Evolutionary conservation across 2,329 filamentous ascomycete species (phyloP).

Genomic region (Pyrenochaeta sp.): DNA sequence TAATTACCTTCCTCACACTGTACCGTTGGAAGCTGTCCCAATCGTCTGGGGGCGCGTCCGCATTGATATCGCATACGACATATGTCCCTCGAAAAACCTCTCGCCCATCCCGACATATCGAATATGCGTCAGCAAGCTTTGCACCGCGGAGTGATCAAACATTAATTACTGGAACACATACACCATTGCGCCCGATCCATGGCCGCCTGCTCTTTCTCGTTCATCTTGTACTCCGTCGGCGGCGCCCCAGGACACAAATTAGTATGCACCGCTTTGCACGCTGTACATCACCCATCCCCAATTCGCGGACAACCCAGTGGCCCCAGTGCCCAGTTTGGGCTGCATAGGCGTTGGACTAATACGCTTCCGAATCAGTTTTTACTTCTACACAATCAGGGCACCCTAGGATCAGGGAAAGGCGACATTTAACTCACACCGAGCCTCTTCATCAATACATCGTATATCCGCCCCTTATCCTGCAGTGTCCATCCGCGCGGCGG

Average conservation of each 20-base stretch:
- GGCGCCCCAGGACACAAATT: slow-evolving; percentile 52
- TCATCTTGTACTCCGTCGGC: slow-evolving; percentile 38
- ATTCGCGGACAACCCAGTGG: slow-evolving; percentile 50
- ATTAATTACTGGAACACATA: too few relatives aligned
- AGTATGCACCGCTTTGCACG: slow-evolving; percentile 51
- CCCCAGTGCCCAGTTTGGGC: slow-evolving; percentile 54
- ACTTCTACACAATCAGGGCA: too few relatives aligned
- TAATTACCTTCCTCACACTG: too few relatives aligned
- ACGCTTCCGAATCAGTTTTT: too few relatives aligned
- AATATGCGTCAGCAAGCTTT: too few relatives aligned
- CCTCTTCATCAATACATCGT: slow-evolving; percentile 33
- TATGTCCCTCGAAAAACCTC: slow-evolving; percentile 45
- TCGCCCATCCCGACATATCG: too few relatives aligned
- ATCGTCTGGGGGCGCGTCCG: slow-evolving; percentile 54
- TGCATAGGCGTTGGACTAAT: slow-evolving; percentile 46
- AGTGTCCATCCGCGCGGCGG: slow-evolving; percentile 38
- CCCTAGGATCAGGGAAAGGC: too few relatives aligned
- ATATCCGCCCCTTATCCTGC: slow-evolving; percentile 55
- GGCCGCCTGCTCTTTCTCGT: slow-evolving; percentile 42
- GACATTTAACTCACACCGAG: too few relatives aligned
- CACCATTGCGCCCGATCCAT: slow-evolving; percentile 45
- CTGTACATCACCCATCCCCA: slow-evolving; percentile 45
- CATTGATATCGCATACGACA: slow-evolving; percentile 54
- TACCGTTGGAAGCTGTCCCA: slow-evolving; percentile 51
- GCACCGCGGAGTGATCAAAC: too few relatives aligned